A percentile compares a stretch with the other conserved stretches of the same genome.
Conservation (phyloP, 805 yeast species). For the Wickerhamiella dianesei region DNA sequence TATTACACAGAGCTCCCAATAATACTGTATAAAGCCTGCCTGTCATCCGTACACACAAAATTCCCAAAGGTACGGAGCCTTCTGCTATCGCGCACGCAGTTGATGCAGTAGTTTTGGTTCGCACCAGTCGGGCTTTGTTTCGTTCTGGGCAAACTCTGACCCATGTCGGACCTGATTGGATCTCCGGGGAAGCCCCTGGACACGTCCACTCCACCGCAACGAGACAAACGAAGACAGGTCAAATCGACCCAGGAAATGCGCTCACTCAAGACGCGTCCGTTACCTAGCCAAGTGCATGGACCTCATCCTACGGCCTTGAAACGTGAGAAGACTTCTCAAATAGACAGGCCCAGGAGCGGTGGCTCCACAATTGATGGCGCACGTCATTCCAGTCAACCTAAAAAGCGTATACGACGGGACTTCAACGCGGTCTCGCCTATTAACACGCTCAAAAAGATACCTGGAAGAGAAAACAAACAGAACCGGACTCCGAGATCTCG, state of each 20-base stretch:
- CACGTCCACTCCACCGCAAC: not conserved
- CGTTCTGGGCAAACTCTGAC: too few species aligned
- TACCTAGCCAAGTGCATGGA: not conserved
- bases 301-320: not conserved
- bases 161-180: too few species aligned
- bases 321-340: not conserved
- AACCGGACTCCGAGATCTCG: not conserved
- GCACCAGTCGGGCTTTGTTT: too few species aligned
- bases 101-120: too few species aligned
- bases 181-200: not conserved
- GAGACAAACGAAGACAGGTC: not conserved
- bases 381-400: not conserved
- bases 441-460: not conserved
- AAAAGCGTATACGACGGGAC: not conserved
- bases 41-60: too few species aligned
- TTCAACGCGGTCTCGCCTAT: not conserved
- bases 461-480: not conserved
- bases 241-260: not conserved
- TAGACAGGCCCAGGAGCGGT: not conserved
- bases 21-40: too few species aligned
- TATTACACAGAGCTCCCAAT: too few species aligned
- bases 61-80: too few species aligned
- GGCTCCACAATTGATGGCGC: not conserved
- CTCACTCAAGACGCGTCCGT: not conserved
- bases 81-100: too few species aligned